Conservation (phyloP, 345 rosid genomes). For the Odontarrhena argentea region DNA sequence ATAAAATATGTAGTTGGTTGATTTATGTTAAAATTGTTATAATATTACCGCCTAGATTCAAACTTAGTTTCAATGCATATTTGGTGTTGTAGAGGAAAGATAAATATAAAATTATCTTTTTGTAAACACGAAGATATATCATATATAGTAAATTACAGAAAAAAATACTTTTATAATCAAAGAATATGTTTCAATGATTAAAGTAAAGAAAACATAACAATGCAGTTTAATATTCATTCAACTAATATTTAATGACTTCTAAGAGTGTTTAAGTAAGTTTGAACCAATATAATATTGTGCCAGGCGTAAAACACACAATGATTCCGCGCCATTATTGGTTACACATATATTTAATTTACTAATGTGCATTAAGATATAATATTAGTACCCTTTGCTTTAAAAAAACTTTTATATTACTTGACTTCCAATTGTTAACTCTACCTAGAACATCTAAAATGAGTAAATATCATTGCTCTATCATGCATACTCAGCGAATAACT, state of each 20-base stretch:
- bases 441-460: slow-evolving; percentile 23
- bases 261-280: slow-evolving; percentile 38
- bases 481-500: slow-evolving; percentile 8
- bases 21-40: too few species aligned
- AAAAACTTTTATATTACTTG: slow-evolving; percentile 23
- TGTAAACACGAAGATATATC: too few species aligned
- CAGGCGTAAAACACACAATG: slow-evolving; percentile 40
- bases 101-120: too few species aligned
- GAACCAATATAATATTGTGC: slow-evolving; percentile 34
- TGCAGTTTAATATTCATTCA: slow-evolving; percentile 22
- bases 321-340: slow-evolving; percentile 39
- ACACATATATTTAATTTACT: slow-evolving; percentile 35
- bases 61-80: too few species aligned
- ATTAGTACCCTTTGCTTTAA: slow-evolving; percentile 22
- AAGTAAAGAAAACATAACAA: slow-evolving; percentile 26
- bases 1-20: too few species aligned
- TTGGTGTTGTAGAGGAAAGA: too few species aligned
- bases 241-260: slow-evolving; percentile 37
- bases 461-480: slow-evolving; percentile 19
- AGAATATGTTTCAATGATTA: slow-evolving; percentile 28
- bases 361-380: slow-evolving; percentile 19
- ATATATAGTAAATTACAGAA: neutral
- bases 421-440: slow-evolving; percentile 18
- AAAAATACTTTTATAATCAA: neutral
- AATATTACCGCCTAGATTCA: too few species aligned